These are phyloP conservation scores for Aegilops umbellulata DNA, from an alignment of 176 grass and related monocot species.

Conservation along the genomic window DNA sequence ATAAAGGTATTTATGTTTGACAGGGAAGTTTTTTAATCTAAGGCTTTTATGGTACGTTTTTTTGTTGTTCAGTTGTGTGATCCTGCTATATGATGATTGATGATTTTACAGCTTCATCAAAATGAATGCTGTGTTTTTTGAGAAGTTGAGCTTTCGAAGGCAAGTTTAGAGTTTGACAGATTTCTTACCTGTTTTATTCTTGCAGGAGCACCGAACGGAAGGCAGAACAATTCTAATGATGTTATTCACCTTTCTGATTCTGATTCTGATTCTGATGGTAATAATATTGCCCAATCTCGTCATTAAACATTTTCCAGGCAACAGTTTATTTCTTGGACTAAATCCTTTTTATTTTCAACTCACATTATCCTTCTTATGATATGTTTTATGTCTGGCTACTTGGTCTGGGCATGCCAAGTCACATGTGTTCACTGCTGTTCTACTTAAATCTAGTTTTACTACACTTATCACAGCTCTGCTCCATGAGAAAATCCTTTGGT, in stretches of 20 bases:
- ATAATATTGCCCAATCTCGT: background rate
- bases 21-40: background rate
- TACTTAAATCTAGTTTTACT: slow-evolving; percentile 14
- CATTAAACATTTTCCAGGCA: slow-evolving; percentile 9
- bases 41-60: background rate
- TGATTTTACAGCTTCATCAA: slow-evolving; percentile 11
- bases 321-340: slow-evolving; percentile 6
- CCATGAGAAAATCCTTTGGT: background rate
- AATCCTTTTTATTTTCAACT: background rate
- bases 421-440: slow-evolving; percentile 10
- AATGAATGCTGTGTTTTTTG: slow-evolving; percentile 10
- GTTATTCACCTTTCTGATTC: slow-evolving; percentile 42
- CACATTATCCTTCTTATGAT: background rate
- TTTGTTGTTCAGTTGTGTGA: slow-evolving; percentile 4
- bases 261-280: slow-evolving; percentile 73
- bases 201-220: slow-evolving; percentile 27
- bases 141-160: background rate
- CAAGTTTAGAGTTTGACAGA: background rate
- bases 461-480: background rate
- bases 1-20: background rate
- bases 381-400: slow-evolving; percentile 7
- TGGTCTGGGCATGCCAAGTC: slow-evolving; percentile 9
- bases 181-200: slow-evolving; percentile 16
- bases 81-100: slow-evolving; percentile 14
- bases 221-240: background rate